A percentile compares a stretch with the other conserved stretches of the same genome.
These are phyloP conservation scores for Byssothecium circinans DNA, from an alignment of 2,329 filamentous ascomycete genomes.

Conservation along the genomic window DNA sequence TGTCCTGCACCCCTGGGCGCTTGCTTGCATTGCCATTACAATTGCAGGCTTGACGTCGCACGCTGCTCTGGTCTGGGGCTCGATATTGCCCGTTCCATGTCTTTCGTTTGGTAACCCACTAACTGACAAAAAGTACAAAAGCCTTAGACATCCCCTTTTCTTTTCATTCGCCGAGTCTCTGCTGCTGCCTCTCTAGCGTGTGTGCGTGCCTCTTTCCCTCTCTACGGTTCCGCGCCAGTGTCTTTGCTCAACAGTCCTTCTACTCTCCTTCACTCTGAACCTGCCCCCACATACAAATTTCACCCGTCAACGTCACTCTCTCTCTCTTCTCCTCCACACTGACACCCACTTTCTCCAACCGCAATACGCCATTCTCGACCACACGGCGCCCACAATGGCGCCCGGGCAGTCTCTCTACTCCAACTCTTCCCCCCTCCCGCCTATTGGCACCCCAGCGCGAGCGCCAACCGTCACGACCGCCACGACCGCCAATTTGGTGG, in stretches of 20 bases:
- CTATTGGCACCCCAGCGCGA: not conserved
- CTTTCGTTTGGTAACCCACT: too few species aligned
- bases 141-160: too few species aligned
- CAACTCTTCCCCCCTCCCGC: not conserved
- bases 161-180: too few species aligned
- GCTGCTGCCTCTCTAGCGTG: not conserved
- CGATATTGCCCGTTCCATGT: too few species aligned
- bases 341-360: too few species aligned
- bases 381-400: not conserved
- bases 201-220: not conserved
- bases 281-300: too few species aligned
- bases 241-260: not conserved
- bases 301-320: not conserved
- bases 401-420: not conserved
- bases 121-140: too few species aligned
- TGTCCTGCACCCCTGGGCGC: slow-evolving; percentile 2
- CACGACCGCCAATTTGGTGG: not conserved
- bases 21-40: slow-evolving; percentile 5
- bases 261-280: too few species aligned
- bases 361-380: too few species aligned
- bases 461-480: not conserved
- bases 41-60: too few species aligned
- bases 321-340: too few species aligned
- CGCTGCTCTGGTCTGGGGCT: too few species aligned
- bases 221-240: not conserved